Evolutionary conservation across 257 asterid species (phyloP), one percentile per base, ranked within the genome.

Genomic region (Anisodus tanguticus): DNA sequence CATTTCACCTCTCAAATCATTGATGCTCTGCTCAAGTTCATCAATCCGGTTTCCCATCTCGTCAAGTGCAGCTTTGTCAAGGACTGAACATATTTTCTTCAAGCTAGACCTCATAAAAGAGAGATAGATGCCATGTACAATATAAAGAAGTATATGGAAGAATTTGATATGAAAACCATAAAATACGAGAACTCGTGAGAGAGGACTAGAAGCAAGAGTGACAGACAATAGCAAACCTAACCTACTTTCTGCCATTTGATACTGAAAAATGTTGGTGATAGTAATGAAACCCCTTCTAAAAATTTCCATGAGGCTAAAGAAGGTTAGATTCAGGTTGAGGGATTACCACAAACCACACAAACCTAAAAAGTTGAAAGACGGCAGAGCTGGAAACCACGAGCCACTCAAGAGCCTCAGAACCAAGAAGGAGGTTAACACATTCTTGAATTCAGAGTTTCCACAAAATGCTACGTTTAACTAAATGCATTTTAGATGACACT

Each of bases 41-140:
- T 95, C 97, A 35, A 95, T 94, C 43, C 97, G 94, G 87, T 89
- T 91, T 37, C 98, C 98, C 98, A 95, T 95, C 88, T 95, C 98
- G 87, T 95, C 98, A 86, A 95, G 97, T 95, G 90, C 67, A 85
- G 79, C 22, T 68, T 68, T 39, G 92, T 91, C 84, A 91, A 94
- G 92, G 92, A 89, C 86, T 81, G 19, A 58, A 63, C 64, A 2
- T 19, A 62, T 10, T 81, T 68, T 82, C 5, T 53, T 77, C 82
- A 77, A 1, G 22, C 81, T 13, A 53, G 82, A 77, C 53, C 19
- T 77, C 12, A 13, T 77, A 13, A 53, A 51, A 53, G 49, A 53
- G 47, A 77, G 26, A 0, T 51, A 53, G 62, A 49, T 51, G 10
- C 45, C 62, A 26, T 22, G 22, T 22, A 26, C 19, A 51, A 26